Base-by-base conservation (phyloP, 2,329 filamentous ascomycete species). In the Emericellopsis cladophorae region DNA sequence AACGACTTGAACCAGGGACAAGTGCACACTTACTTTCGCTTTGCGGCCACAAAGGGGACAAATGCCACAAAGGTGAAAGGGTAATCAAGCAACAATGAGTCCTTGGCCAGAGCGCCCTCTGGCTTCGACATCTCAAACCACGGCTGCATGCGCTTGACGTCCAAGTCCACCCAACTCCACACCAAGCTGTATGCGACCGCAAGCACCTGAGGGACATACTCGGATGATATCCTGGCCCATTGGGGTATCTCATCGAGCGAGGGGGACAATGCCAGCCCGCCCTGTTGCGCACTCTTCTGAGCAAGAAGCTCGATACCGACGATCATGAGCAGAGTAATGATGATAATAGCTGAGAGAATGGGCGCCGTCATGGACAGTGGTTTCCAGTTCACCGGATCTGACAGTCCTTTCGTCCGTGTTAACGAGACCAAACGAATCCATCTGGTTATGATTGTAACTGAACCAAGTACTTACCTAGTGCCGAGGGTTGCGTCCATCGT, bases 151-250 rank as follows among this genome's bases (percentile, higher is more conserved):
- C 77, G 49, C 43, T 77, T 76, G 0, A 65, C 57, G 31, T 81
- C 72, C 0, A 80, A 51, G 39, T 81, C 76, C 0, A 79, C 62
- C 72, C 74, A 77, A 3, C 61, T 65, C 74, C 75, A 80, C 0
- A 69, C 36, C 1, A 79, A 60, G 32, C 72, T 72, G 45, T 75
- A 79, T 0, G 72, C 7, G 0, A 79, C 67, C 0, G 74, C 67
- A 0, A 77, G 39, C 0, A 78, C 58, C 0, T 68, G 79, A 0
- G 76, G 75, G 0, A 68, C 46, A 37, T 75, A 77, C 0, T 68
- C 48, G n/a, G 73, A 76, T 0, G 53, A 41, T 5, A 72, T 63
- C 0, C 47, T 60, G 0, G 52, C 54, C 1, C 47, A 44, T 0
- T 55, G 2, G 0, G 72, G 61, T 0, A 77, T 51, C 0, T 55